A percentile compares a stretch with the other conserved stretches of the same genome.
phyloP scores from a whole-genome alignment of 2,329 filamentous ascomycete genomes.

The Cercospora sesami region DNA sequence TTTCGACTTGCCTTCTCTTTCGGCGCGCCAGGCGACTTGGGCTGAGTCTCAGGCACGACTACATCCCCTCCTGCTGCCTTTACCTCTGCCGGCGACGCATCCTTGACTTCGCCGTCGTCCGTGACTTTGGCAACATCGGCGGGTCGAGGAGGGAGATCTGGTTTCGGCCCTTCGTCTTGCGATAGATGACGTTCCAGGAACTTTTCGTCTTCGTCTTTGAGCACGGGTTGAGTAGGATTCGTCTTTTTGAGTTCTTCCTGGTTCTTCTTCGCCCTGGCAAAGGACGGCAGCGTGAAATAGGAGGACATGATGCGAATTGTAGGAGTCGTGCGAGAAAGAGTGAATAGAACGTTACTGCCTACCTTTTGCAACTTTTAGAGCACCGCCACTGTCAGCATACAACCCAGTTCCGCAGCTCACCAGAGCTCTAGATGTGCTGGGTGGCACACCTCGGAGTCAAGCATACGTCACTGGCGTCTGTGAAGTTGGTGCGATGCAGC shows the following conservation, averaged over 20 bases:
- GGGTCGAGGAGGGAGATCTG: constrained; percentile 15
- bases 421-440: constrained; percentile 9
- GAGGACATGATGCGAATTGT: constrained; percentile 20
- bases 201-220: constrained; percentile 62
- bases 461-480: constrained; percentile 19
- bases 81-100: constrained; percentile 28
- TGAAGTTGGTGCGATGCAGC: constrained; percentile 20
- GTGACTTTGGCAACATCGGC: constrained; percentile 28
- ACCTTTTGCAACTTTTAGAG: constrained; percentile 10
- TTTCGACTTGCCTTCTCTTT: constrained; percentile 34
- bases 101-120: constrained; percentile 31
- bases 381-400: constrained; percentile 22
- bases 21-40: constrained; percentile 11
- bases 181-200: constrained; percentile 49
- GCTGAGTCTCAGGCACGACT: constrained; percentile 35
- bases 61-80: constrained; percentile 32
- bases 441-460: constrained; percentile 13
- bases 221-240: constrained; percentile 46
- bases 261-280: constrained; percentile 41
- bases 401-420: constrained; percentile 11
- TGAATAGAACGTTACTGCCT: constrained; percentile 18
- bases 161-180: constrained; percentile 28
- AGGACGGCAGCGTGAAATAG: constrained; percentile 40
- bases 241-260: constrained; percentile 39
- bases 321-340: constrained; percentile 1